phyloP scores from a whole-genome alignment of 371 early-diverging fungal species.

The Nosema muscidifuracis region DNA sequence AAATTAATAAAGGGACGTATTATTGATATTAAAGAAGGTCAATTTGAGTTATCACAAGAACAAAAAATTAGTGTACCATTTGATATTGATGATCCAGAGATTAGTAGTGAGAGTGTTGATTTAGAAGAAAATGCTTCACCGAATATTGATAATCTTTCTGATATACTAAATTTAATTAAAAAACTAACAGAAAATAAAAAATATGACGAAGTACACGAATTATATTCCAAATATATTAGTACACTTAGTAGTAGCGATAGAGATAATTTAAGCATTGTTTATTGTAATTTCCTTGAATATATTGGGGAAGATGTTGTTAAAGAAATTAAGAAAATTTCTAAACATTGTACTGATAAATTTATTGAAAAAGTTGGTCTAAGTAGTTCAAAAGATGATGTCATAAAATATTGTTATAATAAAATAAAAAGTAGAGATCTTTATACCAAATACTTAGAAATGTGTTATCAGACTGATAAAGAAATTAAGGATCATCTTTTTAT shows the following conservation, averaged over 20 bases:
- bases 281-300: slow-evolving; percentile 39
- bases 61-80: slow-evolving; percentile 10
- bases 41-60: slow-evolving; percentile 12
- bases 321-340: neutral
- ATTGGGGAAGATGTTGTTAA: neutral
- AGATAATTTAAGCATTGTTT: slow-evolving; percentile 30
- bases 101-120: slow-evolving; percentile 20
- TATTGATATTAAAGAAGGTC: slow-evolving; percentile 8
- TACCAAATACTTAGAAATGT: slow-evolving; percentile 16
- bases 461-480: slow-evolving; percentile 10
- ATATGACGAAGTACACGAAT: neutral
- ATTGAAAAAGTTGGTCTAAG: slow-evolving; percentile 1
- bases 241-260: slow-evolving; percentile 23
- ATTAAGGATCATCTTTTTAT: neutral
- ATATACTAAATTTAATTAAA: neutral
- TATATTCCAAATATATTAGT: slow-evolving; percentile 24
- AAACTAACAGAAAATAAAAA: slow-evolving; percentile 16
- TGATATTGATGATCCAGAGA: slow-evolving; percentile 11
- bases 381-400: neutral
- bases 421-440: slow-evolving; percentile 7
- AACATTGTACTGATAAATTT: slow-evolving; percentile 15
- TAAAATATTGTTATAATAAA: slow-evolving; percentile 24
- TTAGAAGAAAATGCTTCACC: slow-evolving; percentile 7
- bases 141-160: neutral
- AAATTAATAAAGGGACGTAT: slow-evolving; percentile 15